Percentiles rank a stretch among this genome's conserved stretches.
phyloP scores from a whole-genome alignment of 306 rosid species.

The Acmispon strigosus region DNA sequence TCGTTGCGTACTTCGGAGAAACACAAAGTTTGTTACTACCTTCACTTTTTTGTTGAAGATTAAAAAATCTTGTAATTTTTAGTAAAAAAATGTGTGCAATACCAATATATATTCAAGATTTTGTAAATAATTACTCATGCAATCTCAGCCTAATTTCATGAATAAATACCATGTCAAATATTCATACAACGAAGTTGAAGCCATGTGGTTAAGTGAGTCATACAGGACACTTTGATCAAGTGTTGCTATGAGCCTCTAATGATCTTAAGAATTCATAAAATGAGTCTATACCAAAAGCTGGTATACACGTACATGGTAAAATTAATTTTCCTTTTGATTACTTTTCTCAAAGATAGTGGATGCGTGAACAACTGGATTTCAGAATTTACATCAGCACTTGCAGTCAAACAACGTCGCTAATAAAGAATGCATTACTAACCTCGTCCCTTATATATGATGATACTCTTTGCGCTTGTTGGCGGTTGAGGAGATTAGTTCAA shows the following conservation, averaged over 20 bases:
- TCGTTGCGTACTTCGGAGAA: no score
- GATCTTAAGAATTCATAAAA: neutral
- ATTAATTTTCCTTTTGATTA: neutral
- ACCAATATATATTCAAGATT: no score
- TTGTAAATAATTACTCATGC: no score
- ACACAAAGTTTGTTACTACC: no score
- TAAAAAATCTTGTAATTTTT: no score
- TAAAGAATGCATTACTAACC: conserved; percentile 13
- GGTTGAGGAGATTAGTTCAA: neutral
- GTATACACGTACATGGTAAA: neutral
- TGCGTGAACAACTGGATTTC: neutral
- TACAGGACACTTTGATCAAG: neutral
- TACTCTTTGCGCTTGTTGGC: neutral
- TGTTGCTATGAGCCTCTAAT: neutral
- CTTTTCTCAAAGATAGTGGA: neutral
- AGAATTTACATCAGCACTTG: conserved; percentile 3
- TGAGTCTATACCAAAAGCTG: neutral
- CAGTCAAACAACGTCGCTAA: conserved; percentile 19
- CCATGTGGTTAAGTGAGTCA: neutral
- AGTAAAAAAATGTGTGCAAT: no score
- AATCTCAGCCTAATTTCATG: no score
- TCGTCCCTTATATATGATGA: neutral
- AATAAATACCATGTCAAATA: no score
- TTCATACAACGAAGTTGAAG: neutral
- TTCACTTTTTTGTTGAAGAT: no score